A percentile compares a stretch with the other conserved stretches of the same genome.
These are phyloP conservation scores for Flaveria floridana DNA, from an alignment of 140 eudicot species.

Conservation along the genomic window DNA sequence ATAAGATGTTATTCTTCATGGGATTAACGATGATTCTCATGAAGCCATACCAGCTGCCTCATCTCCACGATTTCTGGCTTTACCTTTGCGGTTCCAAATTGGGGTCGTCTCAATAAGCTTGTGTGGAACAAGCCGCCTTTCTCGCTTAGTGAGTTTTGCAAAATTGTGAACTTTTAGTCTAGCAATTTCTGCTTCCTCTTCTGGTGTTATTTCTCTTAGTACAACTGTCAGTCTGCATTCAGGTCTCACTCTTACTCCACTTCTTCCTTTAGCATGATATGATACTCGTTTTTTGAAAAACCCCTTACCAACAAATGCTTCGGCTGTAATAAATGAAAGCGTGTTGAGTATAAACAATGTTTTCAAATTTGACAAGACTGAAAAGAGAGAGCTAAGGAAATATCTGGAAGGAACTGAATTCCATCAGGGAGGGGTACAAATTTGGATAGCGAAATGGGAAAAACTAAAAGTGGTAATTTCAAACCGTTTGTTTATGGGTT, in stretches of 20 bases:
- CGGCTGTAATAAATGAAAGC: slow-evolving; percentile 47
- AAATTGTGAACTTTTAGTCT: slow-evolving; percentile 66
- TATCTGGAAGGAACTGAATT: too few species aligned
- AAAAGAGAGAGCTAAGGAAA: not conserved
- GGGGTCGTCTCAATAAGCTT: slow-evolving; percentile 85
- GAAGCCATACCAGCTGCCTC: slow-evolving; percentile 37
- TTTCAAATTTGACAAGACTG: not conserved
- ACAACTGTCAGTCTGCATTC: slow-evolving; percentile 89
- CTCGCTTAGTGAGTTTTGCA: slow-evolving; percentile 66
- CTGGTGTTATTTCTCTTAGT: slow-evolving; percentile 79
- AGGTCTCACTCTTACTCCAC: slow-evolving; percentile 65
- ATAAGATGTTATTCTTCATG: slow-evolving; percentile 24
- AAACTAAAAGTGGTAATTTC: too few species aligned
- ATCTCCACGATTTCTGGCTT: slow-evolving; percentile 36
- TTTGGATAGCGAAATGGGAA: too few species aligned
- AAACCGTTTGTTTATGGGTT: too few species aligned
- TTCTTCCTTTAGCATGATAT: slow-evolving; percentile 68
- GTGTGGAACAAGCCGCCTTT: slow-evolving; percentile 81
- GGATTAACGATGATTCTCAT: slow-evolving; percentile 26
- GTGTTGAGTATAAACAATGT: not conserved
- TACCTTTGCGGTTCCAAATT: slow-evolving; percentile 85
- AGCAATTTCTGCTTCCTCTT: slow-evolving; percentile 86
- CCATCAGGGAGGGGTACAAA: too few species aligned
- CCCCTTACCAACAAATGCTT: slow-evolving; percentile 93
- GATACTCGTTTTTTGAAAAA: slow-evolving; percentile 57